phyloP scores from a whole-genome alignment of 2,329 filamentous ascomycete genomes.

The Monilinia vaccinii-corymbosi region DNA sequence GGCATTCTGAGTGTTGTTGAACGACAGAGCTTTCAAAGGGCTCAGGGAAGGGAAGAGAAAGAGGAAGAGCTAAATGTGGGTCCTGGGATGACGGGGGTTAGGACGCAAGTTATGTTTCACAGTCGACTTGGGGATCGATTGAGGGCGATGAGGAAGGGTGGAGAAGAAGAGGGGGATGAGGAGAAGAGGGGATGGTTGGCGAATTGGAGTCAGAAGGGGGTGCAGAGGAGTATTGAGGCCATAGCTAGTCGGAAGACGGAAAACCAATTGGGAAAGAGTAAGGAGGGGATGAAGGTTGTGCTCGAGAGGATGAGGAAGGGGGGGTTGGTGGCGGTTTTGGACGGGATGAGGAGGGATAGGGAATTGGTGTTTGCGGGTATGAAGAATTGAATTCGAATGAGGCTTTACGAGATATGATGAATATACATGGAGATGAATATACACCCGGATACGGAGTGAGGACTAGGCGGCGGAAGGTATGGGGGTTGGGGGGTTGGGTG shows the following conservation, averaged over 20 bases:
- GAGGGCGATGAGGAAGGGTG: constrained; percentile 31
- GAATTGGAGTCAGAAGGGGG: constrained; percentile 57
- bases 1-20: constrained; percentile 73
- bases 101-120: constrained; percentile 64
- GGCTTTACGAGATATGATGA: constrained; percentile 7
- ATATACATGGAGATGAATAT: not conserved
- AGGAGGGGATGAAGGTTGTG: constrained; percentile 76
- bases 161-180: constrained; percentile 36
- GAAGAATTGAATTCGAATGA: constrained; percentile 13
- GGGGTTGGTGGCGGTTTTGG: constrained; percentile 59
- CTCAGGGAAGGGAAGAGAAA: constrained; percentile 16
- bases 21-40: constrained; percentile 54
- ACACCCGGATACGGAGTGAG: not conserved
- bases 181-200: constrained; percentile 42
- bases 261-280: constrained; percentile 69
- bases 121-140: constrained; percentile 60
- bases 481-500: too few relatives aligned
- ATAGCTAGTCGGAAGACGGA: constrained; percentile 70
- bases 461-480: too few relatives aligned
- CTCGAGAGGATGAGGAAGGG: constrained; percentile 60
- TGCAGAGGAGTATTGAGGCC: constrained; percentile 71
- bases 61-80: constrained; percentile 22
- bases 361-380: constrained; percentile 19
- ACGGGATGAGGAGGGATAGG: constrained; percentile 58
- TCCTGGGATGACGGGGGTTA: constrained; percentile 50